These are phyloP conservation scores for Talaromyces sp. DNA, from an alignment of 2,329 filamentous ascomycete species.

Conservation along the genomic window DNA sequence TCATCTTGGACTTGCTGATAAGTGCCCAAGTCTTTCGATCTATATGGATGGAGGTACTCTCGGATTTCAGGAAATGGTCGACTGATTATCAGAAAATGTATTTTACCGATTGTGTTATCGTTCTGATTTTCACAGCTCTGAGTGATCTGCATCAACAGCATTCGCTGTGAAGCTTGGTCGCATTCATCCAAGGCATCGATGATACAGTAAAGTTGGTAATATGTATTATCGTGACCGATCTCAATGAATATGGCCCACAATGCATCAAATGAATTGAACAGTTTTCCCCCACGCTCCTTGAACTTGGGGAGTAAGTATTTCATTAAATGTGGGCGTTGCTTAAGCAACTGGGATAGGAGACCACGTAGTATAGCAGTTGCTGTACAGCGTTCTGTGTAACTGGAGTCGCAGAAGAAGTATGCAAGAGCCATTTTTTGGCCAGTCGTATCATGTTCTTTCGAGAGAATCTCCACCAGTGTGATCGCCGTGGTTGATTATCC, in stretches of 20 bases:
- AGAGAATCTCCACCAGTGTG: background rate
- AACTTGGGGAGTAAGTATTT: slow-evolving; percentile 17
- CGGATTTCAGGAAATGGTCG: slow-evolving; percentile 7
- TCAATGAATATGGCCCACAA: slow-evolving; percentile 13
- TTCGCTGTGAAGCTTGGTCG: background rate
- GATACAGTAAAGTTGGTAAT: slow-evolving; percentile 20
- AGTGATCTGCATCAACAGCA: too few relatives aligned
- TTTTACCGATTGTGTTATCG: too few relatives aligned
- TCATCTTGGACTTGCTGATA: background rate
- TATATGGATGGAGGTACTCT: background rate
- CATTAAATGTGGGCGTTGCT: slow-evolving; percentile 12
- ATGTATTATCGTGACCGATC: slow-evolving; percentile 2
- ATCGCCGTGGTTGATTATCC: slow-evolving; percentile 20
- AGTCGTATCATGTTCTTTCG: background rate
- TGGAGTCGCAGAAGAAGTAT: slow-evolving; percentile 23
- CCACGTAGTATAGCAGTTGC: slow-evolving; percentile 20
- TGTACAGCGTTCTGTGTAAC: background rate
- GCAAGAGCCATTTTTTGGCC: background rate
- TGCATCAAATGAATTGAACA: slow-evolving; percentile 6
- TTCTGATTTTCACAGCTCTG: too few relatives aligned
- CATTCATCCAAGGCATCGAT: slow-evolving; percentile 26
- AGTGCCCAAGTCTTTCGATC: background rate
- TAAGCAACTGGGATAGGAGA: slow-evolving; percentile 19
- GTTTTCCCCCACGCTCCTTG: background rate
- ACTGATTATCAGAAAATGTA: slow-evolving; percentile 9